Evolutionary conservation across 1,139 yeast species (phyloP).

Genomic region (Pneumocystis sp.): DNA sequence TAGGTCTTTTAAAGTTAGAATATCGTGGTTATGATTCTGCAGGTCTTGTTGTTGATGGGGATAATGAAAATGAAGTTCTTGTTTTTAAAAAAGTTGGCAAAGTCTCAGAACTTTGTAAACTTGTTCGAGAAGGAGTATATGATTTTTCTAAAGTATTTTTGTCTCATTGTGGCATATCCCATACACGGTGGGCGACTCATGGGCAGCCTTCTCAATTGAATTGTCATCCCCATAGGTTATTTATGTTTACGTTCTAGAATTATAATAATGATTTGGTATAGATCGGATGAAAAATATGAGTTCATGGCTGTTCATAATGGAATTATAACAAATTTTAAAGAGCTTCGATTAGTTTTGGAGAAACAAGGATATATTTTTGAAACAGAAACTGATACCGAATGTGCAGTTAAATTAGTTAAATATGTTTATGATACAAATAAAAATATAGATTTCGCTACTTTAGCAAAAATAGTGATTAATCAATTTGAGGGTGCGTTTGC

Average conservation of each 20-base stretch:
- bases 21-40: slow-evolving; percentile 98
- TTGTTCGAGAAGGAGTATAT: slow-evolving; percentile 33
- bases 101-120: slow-evolving; percentile 65
- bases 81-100: slow-evolving; percentile 83
- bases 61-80: slow-evolving; percentile 40
- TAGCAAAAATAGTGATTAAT: slow-evolving; percentile 80
- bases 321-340: slow-evolving; percentile 90
- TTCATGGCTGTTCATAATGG: slow-evolving; percentile 95
- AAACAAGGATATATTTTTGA: slow-evolving; percentile 73
- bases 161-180: slow-evolving; percentile 93
- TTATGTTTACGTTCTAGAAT: not conserved
- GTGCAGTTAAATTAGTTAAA: slow-evolving; percentile 88
- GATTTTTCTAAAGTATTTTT: slow-evolving; percentile 53
- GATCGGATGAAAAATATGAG: slow-evolving; percentile 69
- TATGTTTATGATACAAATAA: slow-evolving; percentile 73
- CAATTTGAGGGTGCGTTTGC: slow-evolving; percentile 98
- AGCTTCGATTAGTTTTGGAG: slow-evolving; percentile 62
- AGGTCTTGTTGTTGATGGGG: slow-evolving; percentile 91
- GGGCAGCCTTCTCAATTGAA: slow-evolving; percentile 77
- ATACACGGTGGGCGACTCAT: slow-evolving; percentile 99
- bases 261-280: slow-evolving; percentile 15
- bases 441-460: slow-evolving; percentile 70
- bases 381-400: slow-evolving; percentile 94
- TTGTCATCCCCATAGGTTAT: slow-evolving; percentile 70
- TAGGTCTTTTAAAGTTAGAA: slow-evolving; percentile 80